Percentiles rank a stretch among this genome's conserved stretches.
Evolutionary conservation across 306 rosid genomes (phyloP).

Genomic region (Macrotyloma uniflorum): DNA sequence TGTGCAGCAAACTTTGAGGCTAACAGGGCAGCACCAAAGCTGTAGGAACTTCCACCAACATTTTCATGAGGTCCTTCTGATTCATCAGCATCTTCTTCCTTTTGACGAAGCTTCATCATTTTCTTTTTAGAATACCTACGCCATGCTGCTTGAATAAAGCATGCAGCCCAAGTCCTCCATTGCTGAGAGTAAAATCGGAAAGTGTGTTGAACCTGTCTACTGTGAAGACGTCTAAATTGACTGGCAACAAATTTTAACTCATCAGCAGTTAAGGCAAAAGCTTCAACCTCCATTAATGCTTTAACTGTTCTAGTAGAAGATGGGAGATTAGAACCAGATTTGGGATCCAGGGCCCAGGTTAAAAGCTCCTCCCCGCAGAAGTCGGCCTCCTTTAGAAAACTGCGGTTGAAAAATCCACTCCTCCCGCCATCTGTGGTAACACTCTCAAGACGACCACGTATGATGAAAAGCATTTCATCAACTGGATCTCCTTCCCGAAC

Average conservation of each 20-base stretch:
- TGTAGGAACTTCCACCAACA: conserved; percentile 63
- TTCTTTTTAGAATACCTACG: conserved; percentile 90
- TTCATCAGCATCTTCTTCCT: conserved; percentile 76
- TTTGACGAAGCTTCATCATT: conserved; percentile 73
- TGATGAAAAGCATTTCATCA: conserved; percentile 97
- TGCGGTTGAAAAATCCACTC: conserved; percentile 92
- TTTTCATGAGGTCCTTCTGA: conserved; percentile 50
- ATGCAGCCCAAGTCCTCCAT: conserved; percentile 99
- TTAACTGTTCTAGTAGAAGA: conserved; percentile 87
- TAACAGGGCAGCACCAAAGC: conserved; percentile 86
- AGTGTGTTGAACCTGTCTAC: conserved; percentile 98
- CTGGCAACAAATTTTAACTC: conserved; percentile 95
- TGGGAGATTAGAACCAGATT: conserved; percentile 94
- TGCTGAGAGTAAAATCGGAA: conserved; percentile 97
- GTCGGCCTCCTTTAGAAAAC: conserved; percentile 81
- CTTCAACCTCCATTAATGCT: conserved; percentile 91
- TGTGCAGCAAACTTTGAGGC: conserved; percentile 92
- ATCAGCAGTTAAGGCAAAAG: conserved; percentile 87
- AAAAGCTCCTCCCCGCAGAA: conserved; percentile 98
- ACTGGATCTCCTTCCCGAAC: conserved; percentile 99
- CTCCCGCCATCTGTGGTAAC: conserved; percentile 97
- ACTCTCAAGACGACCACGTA: conserved; percentile 98
- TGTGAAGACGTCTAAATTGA: conserved; percentile 98
- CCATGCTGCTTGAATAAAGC: conserved; percentile 99
- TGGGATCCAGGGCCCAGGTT: conserved; percentile 98